Evolutionary conservation across 2,329 filamentous ascomycete species (phyloP).

Genomic region (Claviceps fusiformis): DNA sequence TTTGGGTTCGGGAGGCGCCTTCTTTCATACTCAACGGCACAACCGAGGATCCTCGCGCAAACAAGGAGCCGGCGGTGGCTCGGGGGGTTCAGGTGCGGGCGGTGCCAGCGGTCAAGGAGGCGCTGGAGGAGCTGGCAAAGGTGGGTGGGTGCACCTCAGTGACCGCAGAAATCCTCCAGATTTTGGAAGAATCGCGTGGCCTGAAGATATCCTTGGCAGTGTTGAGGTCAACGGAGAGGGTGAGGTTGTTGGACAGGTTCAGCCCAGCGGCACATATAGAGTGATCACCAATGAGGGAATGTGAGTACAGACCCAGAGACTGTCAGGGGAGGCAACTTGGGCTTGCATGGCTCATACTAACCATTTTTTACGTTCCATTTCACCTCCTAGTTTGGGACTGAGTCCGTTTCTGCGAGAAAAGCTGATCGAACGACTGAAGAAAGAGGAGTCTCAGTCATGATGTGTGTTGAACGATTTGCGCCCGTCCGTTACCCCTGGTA

Average conservation of each 20-base stretch:
- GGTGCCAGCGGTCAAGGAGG: constrained; percentile 49
- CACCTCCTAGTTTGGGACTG: constrained; percentile 15
- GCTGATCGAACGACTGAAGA: constrained; percentile 36
- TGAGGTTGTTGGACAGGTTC: constrained; percentile 41
- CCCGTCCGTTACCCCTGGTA: not conserved
- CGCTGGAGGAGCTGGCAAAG: constrained; percentile 43
- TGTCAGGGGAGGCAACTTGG: not conserved
- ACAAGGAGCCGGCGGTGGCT: constrained; percentile 26
- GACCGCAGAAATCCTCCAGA: constrained; percentile 51
- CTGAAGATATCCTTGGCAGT: constrained; percentile 57
- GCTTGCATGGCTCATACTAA: constrained; percentile 10
- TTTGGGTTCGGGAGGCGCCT: constrained; percentile 37
- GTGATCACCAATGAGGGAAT: constrained; percentile 53
- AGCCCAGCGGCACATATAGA: constrained; percentile 49
- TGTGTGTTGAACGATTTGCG: not conserved
- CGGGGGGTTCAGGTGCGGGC: constrained; percentile 33
- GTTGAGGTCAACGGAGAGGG: constrained; percentile 48
- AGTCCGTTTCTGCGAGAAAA: constrained; percentile 36
- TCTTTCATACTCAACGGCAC: constrained; percentile 30
- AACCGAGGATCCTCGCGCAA: constrained; percentile 18
- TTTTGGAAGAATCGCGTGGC: constrained; percentile 54
- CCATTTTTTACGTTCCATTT: not conserved
- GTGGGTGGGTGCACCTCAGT: constrained; percentile 52
- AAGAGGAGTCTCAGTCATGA: constrained; percentile 24
- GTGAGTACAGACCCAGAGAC: constrained; percentile 29